phyloP scores from a whole-genome alignment of 257 asterid genomes.

The Lithospermum erythrorhizon region DNA sequence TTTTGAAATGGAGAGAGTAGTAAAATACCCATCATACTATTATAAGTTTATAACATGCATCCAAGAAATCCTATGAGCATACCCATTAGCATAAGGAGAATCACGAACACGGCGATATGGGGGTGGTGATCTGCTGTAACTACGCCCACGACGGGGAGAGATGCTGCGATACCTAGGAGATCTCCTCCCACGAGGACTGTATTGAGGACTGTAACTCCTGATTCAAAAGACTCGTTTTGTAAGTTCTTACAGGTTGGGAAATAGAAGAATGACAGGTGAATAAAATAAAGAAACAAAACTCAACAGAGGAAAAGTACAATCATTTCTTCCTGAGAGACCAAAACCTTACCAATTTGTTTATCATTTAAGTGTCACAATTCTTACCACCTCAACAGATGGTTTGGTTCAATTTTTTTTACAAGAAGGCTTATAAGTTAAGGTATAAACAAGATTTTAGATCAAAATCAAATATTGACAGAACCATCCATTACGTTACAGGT shows the following conservation, averaged over 20 bases:
- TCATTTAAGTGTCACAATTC: too few relatives aligned
- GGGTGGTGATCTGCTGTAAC: constrained; percentile 45
- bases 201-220: constrained; percentile 22
- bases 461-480: too few relatives aligned
- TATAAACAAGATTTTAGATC: too few relatives aligned
- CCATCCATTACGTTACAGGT: background rate
- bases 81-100: constrained; percentile 39
- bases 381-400: too few relatives aligned
- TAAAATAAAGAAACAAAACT: background rate
- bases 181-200: constrained; percentile 35
- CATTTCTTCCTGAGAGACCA: background rate
- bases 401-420: too few relatives aligned
- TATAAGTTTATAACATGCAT: background rate
- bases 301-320: background rate
- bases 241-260: background rate
- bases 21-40: background rate
- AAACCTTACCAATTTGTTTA: too few relatives aligned
- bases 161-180: constrained; percentile 39
- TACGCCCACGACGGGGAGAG: constrained; percentile 35
- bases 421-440: too few relatives aligned
- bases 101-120: constrained; percentile 32
- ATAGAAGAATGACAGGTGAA: background rate
- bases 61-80: background rate
- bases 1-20: background rate
- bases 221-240: background rate